Evolutionary conservation across 2,329 filamentous ascomycete species (phyloP).

Genomic region (Botrytis porri): DNA sequence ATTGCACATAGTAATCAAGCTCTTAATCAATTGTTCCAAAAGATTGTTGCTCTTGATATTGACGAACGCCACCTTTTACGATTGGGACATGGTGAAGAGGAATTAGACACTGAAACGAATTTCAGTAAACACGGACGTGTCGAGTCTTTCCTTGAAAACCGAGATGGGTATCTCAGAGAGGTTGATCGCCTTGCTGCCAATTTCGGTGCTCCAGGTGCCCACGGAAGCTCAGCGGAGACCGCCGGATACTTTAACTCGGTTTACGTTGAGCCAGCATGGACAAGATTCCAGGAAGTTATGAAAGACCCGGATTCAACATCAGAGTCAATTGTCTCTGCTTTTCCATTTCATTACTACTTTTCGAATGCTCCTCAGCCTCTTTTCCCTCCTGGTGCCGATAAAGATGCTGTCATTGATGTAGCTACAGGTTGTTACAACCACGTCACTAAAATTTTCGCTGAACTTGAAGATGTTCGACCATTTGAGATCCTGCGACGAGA

Average conservation of each 20-base stretch:
- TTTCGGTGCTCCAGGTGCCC: constrained; percentile 85
- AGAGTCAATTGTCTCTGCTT: constrained; percentile 65
- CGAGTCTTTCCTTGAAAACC: constrained; percentile 90
- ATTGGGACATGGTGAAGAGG: constrained; percentile 92
- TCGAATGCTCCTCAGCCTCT: constrained; percentile 81
- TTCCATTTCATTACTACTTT: constrained; percentile 89
- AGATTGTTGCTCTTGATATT: constrained; percentile 94
- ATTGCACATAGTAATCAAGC: constrained; percentile 98
- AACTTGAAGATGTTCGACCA: constrained; percentile 87
- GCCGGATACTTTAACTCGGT: constrained; percentile 95
- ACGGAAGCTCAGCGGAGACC: constrained; percentile 93
- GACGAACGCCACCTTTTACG: constrained; percentile 91
- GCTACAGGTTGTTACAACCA: constrained; percentile 84
- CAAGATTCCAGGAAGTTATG: constrained; percentile 70
- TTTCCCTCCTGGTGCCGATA: constrained; percentile 65
- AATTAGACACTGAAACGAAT: constrained; percentile 78
- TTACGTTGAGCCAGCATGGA: constrained; percentile 86
- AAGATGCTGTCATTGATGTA: constrained; percentile 69
- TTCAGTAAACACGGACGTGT: constrained; percentile 95
- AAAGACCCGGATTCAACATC: constrained; percentile 54
- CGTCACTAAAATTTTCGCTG: constrained; percentile 84
- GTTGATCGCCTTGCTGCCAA: constrained; percentile 83
- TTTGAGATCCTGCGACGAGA: constrained; percentile 91
- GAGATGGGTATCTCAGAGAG: constrained; percentile 73
- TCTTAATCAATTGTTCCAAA: constrained; percentile 94